phyloP scores from a whole-genome alignment of 768 basidiomycete genomes.

The Auricularia sp. region DNA sequence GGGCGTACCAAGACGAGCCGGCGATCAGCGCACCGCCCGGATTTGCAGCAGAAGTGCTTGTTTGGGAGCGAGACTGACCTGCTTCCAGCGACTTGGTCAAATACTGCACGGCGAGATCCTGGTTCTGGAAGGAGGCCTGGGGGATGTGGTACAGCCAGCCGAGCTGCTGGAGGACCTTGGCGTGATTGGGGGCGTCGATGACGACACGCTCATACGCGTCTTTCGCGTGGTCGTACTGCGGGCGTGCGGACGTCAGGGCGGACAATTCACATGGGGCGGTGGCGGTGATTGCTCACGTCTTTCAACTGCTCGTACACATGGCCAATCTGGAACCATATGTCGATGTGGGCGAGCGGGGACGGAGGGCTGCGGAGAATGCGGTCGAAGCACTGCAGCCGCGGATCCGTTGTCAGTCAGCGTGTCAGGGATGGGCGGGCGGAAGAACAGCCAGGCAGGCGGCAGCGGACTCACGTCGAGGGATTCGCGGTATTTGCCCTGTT shows the following conservation, averaged over 20 bases:
- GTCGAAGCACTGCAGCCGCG: slow-evolving; percentile 61
- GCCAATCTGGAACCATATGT: slow-evolving; percentile 99
- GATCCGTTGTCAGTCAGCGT: neutral
- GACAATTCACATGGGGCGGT: slow-evolving; percentile 18
- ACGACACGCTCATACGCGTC: slow-evolving; percentile 96
- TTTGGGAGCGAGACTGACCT: slow-evolving; percentile 39
- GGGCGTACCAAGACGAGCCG: neutral
- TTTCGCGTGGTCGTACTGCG: slow-evolving; percentile 77
- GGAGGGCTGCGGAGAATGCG: slow-evolving; percentile 95
- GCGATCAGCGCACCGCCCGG: neutral
- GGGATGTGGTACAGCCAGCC: slow-evolving; percentile 98
- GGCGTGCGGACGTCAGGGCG: neutral
- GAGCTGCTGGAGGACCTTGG: slow-evolving; percentile 94
- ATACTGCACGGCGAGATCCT: slow-evolving; percentile 88
- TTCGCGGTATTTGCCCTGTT: slow-evolving; percentile 88
- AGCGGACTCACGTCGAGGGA: slow-evolving; percentile 44
- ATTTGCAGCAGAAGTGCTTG: neutral
- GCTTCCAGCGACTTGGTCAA: slow-evolving; percentile 92
- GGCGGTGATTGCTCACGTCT: slow-evolving; percentile 44
- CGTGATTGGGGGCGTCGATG: slow-evolving; percentile 84
- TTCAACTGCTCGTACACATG: slow-evolving; percentile 97
- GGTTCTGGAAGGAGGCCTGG: slow-evolving; percentile 89
- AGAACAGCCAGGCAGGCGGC: neutral
- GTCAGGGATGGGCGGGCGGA: neutral
- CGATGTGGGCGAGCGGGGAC: slow-evolving; percentile 88